Conservation (phyloP, 2,329 filamentous ascomycete species). For the Hirsutella minnesotensis region DNA sequence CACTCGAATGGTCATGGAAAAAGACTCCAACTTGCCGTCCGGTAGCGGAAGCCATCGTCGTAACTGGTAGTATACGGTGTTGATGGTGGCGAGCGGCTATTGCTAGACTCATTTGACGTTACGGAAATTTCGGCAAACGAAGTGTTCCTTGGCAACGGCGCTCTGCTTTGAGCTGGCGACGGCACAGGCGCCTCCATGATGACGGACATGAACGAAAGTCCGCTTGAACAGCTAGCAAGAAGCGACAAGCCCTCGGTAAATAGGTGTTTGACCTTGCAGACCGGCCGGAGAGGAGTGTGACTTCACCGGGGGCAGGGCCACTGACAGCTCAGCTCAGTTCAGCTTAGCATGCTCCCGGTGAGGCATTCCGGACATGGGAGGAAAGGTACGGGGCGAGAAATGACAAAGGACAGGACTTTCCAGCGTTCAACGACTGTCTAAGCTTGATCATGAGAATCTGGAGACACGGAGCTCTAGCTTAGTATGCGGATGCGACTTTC, state of each 20-base stretch:
- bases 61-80: conserved; percentile 7
- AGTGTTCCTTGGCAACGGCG: conserved; percentile 2
- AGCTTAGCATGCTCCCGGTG: neutral
- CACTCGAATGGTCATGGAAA: neutral
- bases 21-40: conserved; percentile 12
- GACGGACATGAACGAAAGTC: neutral
- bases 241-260: neutral
- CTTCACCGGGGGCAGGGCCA: neutral
- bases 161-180: neutral
- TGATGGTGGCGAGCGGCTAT: neutral
- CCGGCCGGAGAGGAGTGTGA: neutral
- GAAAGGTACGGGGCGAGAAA: too few relatives aligned
- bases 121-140: conserved; percentile 4
- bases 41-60: conserved; percentile 18
- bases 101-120: conserved; percentile 1
- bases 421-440: too few relatives aligned
- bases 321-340: neutral
- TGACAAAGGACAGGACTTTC: too few relatives aligned
- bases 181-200: conserved; percentile 2
- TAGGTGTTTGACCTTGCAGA: neutral
- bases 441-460: too few relatives aligned
- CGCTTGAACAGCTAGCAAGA: neutral
- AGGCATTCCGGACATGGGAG: too few relatives aligned
- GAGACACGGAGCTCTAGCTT: too few relatives aligned
- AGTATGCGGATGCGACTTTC: too few relatives aligned